Evolutionary conservation across 345 rosid species (phyloP), one percentile per base, ranked within the genome.

Genomic region (Toxicodendron radicans): DNA sequence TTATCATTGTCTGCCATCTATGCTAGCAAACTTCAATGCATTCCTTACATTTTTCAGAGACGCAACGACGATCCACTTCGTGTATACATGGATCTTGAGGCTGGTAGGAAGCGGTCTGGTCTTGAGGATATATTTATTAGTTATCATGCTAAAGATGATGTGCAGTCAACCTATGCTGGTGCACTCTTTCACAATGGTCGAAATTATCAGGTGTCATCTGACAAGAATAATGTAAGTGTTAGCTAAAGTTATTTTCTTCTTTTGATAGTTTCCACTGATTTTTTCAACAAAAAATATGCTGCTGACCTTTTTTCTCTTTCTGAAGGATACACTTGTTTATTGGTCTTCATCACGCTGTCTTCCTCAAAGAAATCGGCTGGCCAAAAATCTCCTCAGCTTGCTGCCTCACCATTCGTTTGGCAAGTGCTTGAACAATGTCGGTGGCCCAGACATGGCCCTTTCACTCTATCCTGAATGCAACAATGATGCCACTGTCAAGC

Each of bases 341-440:
- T 95, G 99, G 97, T 92, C 99, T 61, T 95, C 99, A 27, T 95
- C 98, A 2, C 93, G 97, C 24, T 95, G 95, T 69, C 95, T 92
- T 71, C 21, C 92, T 73, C 83, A 75, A 77, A 83, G 99, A 81
- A 91, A 95, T 78, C 75, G 27, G 21, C 88, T 87, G 8, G 97
- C 99, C 4, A 87, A 75, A 77, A 81, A 82, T 61, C 82, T 95
- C 54, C 92, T 95, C 9, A 77, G 76, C 65, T 77, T 95, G 67
- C 71, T 95, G n/a, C 92, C 97, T 3, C 80, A 87, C 73, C 99
- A 92, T 69, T 92, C 99, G 68, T 92, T 92, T 45, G 99, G 99
- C 63, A 95, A 92, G 76, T 95, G 99, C 85, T 79, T 95, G 43
- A 95, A 95, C 91, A 95, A 91, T 63, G 95, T 95, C 2, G 90